These are phyloP conservation scores for Taphrina sp. DNA, from an alignment of 1,139 yeast species.

Conservation along the genomic window DNA sequence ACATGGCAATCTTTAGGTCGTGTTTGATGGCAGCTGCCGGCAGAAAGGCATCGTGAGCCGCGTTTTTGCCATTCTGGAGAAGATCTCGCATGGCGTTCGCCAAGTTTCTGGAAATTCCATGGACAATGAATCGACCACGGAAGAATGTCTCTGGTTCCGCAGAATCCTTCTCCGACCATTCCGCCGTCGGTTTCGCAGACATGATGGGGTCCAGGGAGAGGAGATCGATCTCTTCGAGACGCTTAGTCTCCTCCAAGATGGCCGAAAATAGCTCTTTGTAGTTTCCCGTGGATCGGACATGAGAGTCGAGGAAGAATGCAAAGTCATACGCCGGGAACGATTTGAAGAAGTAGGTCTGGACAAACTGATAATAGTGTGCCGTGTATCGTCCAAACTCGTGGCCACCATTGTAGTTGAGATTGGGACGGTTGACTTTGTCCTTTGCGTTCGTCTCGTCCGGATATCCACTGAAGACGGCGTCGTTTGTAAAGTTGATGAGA, in stretches of 20 bases:
- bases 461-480: conserved; percentile 6
- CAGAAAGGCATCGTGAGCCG: conserved; percentile 22
- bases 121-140: conserved; percentile 1
- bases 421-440: conserved; percentile 9
- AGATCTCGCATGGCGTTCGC: conserved; percentile 2
- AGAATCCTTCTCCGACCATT: conserved; percentile 2
- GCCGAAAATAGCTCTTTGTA: conserved; percentile 3
- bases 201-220: conserved; percentile 20
- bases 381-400: conserved; percentile 6
- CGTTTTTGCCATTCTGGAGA: conserved; percentile 19
- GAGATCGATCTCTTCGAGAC: neutral
- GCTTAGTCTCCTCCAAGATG: neutral
- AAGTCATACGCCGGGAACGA: conserved; percentile 4
- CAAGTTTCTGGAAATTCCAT: conserved; percentile 15
- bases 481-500: conserved; percentile 3
- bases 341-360: conserved; percentile 4
- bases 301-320: conserved; percentile 14
- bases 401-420: neutral
- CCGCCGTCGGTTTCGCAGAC: conserved; percentile 4
- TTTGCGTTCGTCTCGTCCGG: conserved; percentile 9
- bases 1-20: neutral
- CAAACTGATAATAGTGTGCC: conserved; percentile 14
- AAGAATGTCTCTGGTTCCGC: conserved; percentile 20
- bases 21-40: conserved; percentile 24
- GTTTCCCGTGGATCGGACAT: conserved; percentile 6